These are phyloP conservation scores for Fusarium ramigenum DNA, from an alignment of 2,329 filamentous ascomycete species.

Conservation along the genomic window DNA sequence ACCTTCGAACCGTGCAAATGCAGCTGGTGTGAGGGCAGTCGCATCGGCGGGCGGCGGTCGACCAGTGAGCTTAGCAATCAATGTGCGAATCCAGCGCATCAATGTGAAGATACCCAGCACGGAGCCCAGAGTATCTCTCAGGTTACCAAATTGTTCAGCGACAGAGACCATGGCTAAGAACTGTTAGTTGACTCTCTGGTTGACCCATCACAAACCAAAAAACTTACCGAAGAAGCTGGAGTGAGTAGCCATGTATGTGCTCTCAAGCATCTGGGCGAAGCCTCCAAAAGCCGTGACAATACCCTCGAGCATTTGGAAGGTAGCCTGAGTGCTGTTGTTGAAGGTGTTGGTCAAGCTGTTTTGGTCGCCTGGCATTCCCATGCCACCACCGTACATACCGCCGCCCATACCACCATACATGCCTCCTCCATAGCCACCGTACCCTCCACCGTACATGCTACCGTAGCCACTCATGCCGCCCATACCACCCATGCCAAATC, in stretches of 20 bases:
- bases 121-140: constrained; percentile 92
- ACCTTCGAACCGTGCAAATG: constrained; percentile 89
- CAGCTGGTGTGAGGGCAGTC: constrained; percentile 85
- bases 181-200: constrained; percentile 2
- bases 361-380: constrained; percentile 77
- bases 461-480: constrained; percentile 18
- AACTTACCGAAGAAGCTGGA: constrained; percentile 94
- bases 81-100: constrained; percentile 91
- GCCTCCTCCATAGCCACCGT: constrained; percentile 54
- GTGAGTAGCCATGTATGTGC: constrained; percentile 99
- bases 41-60: constrained; percentile 89
- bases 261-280: constrained; percentile 99
- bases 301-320: constrained; percentile 98
- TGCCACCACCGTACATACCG: constrained; percentile 54
- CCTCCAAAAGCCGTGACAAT: constrained; percentile 96
- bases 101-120: constrained; percentile 95
- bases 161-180: constrained; percentile 92
- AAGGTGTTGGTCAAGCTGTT: constrained; percentile 96
- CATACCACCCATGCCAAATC: constrained; percentile 48
- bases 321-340: constrained; percentile 92
- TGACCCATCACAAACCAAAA: background rate
- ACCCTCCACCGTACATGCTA: constrained; percentile 42
- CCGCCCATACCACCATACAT: constrained; percentile 54
- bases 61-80: constrained; percentile 92
- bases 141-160: constrained; percentile 93